phyloP scores from a whole-genome alignment of 345 rosid genomes.

The Eucalyptus victrix region DNA sequence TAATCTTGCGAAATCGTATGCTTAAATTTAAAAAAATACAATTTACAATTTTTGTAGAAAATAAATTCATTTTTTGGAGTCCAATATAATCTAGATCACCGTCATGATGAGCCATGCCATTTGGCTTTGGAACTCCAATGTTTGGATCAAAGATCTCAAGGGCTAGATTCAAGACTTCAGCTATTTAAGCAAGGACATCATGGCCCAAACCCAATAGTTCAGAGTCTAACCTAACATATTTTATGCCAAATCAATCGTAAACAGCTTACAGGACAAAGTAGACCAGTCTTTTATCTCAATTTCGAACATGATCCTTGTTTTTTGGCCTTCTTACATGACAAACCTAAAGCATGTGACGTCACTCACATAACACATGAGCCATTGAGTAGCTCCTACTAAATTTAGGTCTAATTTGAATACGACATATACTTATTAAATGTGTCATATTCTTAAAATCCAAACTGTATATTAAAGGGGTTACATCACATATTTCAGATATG shows the following conservation, averaged over 20 bases:
- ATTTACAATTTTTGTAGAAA: background rate
- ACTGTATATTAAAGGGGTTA: background rate
- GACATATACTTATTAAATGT: background rate
- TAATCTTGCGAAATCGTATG: fast-evolving
- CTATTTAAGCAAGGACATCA: background rate
- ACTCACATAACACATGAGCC: background rate
- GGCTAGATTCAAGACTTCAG: background rate
- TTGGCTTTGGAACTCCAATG: background rate
- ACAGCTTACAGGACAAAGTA: background rate
- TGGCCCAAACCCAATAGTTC: background rate
- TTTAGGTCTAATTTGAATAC: background rate
- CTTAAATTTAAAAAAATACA: background rate
- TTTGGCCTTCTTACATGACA: background rate
- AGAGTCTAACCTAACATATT: background rate
- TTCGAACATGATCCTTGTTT: background rate
- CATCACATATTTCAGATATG: background rate
- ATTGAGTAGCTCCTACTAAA: background rate
- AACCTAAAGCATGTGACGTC: background rate
- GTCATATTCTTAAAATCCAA: background rate
- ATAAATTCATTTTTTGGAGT: background rate
- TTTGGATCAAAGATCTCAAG: background rate
- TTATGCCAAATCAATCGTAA: background rate
- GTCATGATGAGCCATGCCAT: background rate
- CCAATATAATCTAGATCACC: background rate
- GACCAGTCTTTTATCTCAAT: background rate